Evolutionary conservation across 306 rosid species (phyloP).

Genomic region (Vigna nakashimae): DNA sequence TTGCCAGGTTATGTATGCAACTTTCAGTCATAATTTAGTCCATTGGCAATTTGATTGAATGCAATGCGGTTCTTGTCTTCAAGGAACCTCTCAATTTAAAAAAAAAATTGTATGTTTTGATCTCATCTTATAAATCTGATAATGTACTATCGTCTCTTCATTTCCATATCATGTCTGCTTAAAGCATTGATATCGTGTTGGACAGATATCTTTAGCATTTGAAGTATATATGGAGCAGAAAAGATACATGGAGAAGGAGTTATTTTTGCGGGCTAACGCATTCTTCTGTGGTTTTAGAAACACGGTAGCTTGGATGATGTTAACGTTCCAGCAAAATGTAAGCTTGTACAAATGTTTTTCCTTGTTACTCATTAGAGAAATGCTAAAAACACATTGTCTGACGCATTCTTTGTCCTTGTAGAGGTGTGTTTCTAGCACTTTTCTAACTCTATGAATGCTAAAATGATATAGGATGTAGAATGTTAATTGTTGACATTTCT

Average conservation of each 20-base stretch:
- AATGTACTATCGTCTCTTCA: neutral
- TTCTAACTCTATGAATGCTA: conserved; percentile 8
- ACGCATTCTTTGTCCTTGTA: neutral
- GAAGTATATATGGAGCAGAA: conserved; percentile 11
- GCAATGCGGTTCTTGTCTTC: neutral
- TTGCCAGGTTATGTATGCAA: neutral
- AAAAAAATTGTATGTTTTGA: neutral
- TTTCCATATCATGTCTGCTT: conserved; percentile 2
- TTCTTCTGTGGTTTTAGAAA: conserved; percentile 30
- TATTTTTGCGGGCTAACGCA: conserved; percentile 30
- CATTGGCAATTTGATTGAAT: neutral
- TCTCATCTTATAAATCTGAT: neutral
- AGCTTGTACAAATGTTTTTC: conserved; percentile 1
- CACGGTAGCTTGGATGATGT: conserved; percentile 35
- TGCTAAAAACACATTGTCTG: neutral
- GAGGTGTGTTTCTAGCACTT: neutral
- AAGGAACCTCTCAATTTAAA: neutral
- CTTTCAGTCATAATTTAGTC: neutral
- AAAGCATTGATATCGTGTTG: conserved; percentile 21
- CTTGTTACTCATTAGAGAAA: neutral
- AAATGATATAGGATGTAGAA: conserved; percentile 3
- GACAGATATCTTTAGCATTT: conserved; percentile 9
- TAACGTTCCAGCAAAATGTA: conserved; percentile 20
- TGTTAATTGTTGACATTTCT: conserved; percentile 11
- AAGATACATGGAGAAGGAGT: neutral